Evolutionary conservation across 1,139 yeast species (phyloP).

Genomic region (Kodamaea ohmeri): DNA sequence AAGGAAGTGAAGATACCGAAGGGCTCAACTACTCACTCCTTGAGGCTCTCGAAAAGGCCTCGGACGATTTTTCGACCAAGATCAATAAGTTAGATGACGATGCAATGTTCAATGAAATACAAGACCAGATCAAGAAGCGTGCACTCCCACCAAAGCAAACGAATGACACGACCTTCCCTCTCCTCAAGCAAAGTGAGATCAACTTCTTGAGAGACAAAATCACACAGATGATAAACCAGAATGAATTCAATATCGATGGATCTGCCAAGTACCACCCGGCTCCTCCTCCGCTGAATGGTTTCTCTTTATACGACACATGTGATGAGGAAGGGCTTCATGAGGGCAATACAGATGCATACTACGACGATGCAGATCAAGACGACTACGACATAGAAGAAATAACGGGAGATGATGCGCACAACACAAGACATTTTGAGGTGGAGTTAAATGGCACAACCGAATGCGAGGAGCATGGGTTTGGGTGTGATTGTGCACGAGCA

Average conservation of each 20-base stretch:
- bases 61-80: slow-evolving; percentile 19
- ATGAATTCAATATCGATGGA: slow-evolving; percentile 13
- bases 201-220: slow-evolving; percentile 32
- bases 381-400: slow-evolving; percentile 42
- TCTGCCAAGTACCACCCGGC: slow-evolving; percentile 8
- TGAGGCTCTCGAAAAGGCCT: slow-evolving; percentile 33
- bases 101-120: slow-evolving; percentile 9
- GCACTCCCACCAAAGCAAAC: neutral
- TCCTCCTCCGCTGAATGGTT: slow-evolving; percentile 21
- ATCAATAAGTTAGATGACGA: slow-evolving; percentile 15
- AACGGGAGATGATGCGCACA: slow-evolving; percentile 22
- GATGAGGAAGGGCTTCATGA: slow-evolving; percentile 43
- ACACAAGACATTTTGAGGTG: slow-evolving; percentile 41
- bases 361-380: slow-evolving; percentile 26
- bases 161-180: slow-evolving; percentile 10
- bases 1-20: slow-evolving; percentile 13
- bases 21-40: slow-evolving; percentile 30
- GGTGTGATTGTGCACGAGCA: slow-evolving; percentile 32
- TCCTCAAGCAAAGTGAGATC: slow-evolving; percentile 33
- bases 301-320: slow-evolving; percentile 38
- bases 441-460: slow-evolving; percentile 37
- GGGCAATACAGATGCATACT: slow-evolving; percentile 25
- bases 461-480: slow-evolving; percentile 32
- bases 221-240: slow-evolving; percentile 23
- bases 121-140: slow-evolving; percentile 6